Evolutionary conservation across 2,329 filamentous ascomycete genomes (phyloP), one percentile per base, ranked within the genome.

Genomic region (Ophiocordyceps camponoti-floridani): DNA sequence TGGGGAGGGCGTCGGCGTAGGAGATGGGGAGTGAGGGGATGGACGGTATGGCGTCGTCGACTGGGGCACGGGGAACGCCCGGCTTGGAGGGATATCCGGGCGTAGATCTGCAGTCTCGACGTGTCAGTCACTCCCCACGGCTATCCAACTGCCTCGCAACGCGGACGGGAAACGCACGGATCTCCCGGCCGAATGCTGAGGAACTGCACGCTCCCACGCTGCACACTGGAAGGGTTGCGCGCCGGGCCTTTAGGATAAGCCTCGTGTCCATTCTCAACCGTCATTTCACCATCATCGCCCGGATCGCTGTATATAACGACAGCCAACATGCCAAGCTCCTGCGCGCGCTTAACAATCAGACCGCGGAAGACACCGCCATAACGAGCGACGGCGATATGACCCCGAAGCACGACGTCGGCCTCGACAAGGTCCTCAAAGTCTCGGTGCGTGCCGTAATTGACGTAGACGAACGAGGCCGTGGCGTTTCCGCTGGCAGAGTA

Each of bases 21-120:
- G 89, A 95, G 44, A 96, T 84, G 4, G 89, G 89, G 1, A 95
- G 66, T 1, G 89, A 96, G 0, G 91, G 89, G 45, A 96, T 96
- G 3, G 75, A 78, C 0, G 91, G 84, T 30, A 82, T 91, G 7
- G 74, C 72, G 27, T 73, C 68, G 18, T 85, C 70, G 0, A 80
- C 76, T 8, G 85, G 76, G 47, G 77, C 69, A 23, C 89, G 80
- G 33, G 85, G 84, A 23, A 71, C 83, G n/a, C 82, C 89, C 5
- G 88, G 89, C 59, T 89, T 89, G 0, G 87, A 94, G 8, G 89
- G 84, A 56, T 94, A 95, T 11, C 91, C 91, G 16, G 87, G 86
- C 0, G 91, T 96, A 0, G 91, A 94, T 43, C 65, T 68, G 23
- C 23, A 23, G 23, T 23, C 23, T 23, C 23, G 5, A 45, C 10